Conservation (phyloP, 1,284 basidiomycete genomes). For the Abortiporus biennis region DNA sequence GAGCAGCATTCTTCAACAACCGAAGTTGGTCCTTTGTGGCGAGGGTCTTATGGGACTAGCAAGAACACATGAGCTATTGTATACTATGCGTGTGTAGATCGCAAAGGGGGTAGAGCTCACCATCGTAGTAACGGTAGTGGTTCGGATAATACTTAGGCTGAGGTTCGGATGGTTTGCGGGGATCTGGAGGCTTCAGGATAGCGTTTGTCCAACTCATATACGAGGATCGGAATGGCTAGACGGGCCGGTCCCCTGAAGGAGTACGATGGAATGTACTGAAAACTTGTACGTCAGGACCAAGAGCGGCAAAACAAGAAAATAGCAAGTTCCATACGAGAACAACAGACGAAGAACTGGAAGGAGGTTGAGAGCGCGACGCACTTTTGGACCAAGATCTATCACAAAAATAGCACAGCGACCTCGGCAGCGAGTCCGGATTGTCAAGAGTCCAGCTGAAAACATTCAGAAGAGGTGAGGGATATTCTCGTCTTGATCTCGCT, state of each 20-base stretch:
- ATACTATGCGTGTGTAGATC: constrained; percentile 10
- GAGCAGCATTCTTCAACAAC: constrained; percentile 18
- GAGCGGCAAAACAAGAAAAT: too few relatives aligned
- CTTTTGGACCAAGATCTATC: too few relatives aligned
- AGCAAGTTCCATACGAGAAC: too few relatives aligned
- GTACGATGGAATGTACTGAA: too few relatives aligned
- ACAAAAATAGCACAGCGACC: too few relatives aligned
- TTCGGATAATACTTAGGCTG: constrained; percentile 24
- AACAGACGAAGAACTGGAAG: too few relatives aligned
- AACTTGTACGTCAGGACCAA: too few relatives aligned
- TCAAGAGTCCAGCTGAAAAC: too few relatives aligned
- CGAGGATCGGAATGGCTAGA: constrained; percentile 10
- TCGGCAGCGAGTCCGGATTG: too few relatives aligned
- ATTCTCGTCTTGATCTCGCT: constrained; percentile 15
- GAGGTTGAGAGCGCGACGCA: too few relatives aligned
- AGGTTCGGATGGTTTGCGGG: constrained; percentile 24
- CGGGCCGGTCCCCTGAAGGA: constrained; percentile 10
- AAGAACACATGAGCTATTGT: constrained; percentile 12
- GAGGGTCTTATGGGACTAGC: constrained; percentile 14
- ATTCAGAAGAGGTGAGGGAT: constrained; percentile 9
- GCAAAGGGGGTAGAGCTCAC: constrained; percentile 12
- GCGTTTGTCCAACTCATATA: constrained; percentile 18
- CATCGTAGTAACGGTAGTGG: constrained; percentile 17
- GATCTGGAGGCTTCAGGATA: constrained; percentile 11
- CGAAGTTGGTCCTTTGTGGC: constrained; percentile 22